Evolutionary conservation across 441 rosid species (phyloP), one percentile per base, ranked within the genome.

Genomic region (Euphorbia schlechtendalii): DNA sequence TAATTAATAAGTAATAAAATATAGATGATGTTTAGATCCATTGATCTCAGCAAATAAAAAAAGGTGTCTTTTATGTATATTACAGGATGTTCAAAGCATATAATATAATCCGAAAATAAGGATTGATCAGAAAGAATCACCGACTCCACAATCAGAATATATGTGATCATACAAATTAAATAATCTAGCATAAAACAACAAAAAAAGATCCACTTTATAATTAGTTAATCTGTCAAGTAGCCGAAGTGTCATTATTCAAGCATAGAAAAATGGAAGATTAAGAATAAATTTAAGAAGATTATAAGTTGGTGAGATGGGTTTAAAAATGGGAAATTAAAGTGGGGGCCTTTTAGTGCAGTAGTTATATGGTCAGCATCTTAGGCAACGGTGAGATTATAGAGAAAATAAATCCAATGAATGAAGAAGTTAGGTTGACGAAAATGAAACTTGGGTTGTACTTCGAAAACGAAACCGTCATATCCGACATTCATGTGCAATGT

Each of bases 381-480:
- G 67, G 79, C 77, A 81, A 84, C 86, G 85, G 83, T 79, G 74
- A 66, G 68, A 79, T 64, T 8, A 36, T 59, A 57, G 57, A 14
- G 73, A 32, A 2, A 32, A 2, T 32, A 79, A 75, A 74, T 69
- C 77, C 74, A 79, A 61, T 65, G 78, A 80, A 66, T 22, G 64
- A 56, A 70, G 76, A 68, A n/a, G 84, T 80, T 83, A 81, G 87
- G 87, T 81, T 32, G 63, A 21, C 63, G 81, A 76, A 83, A 81
- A 71, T 58, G 82, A 81, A 74, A 75, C 77, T 75, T 79, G n/a
- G n/a, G n/a, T n/a, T n/a, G n/a, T 59, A 67, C 76, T 77, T 65
- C 73, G 71, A 64, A 30, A 63, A 20, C 10, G 10, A 41, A 0
- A 11, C 0, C 7, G 71, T 66, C 69, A 70, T 63, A 65, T 65